Evolutionary conservation across 1,139 yeast species (phyloP).

Genomic region (Yamadazyma kanchanaburiensis): DNA sequence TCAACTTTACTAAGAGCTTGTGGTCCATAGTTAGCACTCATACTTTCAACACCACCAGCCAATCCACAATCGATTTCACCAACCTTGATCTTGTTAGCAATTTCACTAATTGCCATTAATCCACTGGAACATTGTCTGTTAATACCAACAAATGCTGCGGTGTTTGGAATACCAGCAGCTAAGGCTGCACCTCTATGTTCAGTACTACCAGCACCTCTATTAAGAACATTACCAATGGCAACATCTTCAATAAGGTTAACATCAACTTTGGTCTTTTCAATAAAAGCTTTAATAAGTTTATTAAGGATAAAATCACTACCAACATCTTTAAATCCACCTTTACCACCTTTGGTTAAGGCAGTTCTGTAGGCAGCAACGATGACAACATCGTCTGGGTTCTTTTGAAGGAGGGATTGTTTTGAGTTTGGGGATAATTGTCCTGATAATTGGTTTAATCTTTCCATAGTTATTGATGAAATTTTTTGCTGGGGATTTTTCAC

Average conservation of each 20-base stretch:
- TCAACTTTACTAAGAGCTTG: constrained; percentile 65
- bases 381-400: constrained; percentile 83
- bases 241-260: constrained; percentile 73
- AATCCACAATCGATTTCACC: constrained; percentile 92
- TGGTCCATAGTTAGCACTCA: constrained; percentile 83
- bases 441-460: constrained; percentile 59
- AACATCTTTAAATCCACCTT: constrained; percentile 75
- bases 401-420: constrained; percentile 43
- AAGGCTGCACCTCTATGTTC: constrained; percentile 80
- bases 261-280: constrained; percentile 62
- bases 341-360: constrained; percentile 82
- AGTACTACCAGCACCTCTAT: constrained; percentile 87
- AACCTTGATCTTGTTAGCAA: constrained; percentile 79
- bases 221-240: constrained; percentile 84
- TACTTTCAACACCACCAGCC: constrained; percentile 91
- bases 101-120: constrained; percentile 81
- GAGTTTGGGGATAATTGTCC: constrained; percentile 53
- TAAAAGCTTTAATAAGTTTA: constrained; percentile 59
- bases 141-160: constrained; percentile 74
- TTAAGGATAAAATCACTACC: constrained; percentile 70
- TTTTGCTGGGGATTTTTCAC: constrained; percentile 1
- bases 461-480: constrained; percentile 30
- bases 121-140: constrained; percentile 97
- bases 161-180: constrained; percentile 48
- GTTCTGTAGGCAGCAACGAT: constrained; percentile 87